Percentiles rank a stretch among this genome's conserved stretches.
Evolutionary conservation across 2,329 filamentous ascomycete genomes (phyloP).

Genomic region (Sporothrix protearum): DNA sequence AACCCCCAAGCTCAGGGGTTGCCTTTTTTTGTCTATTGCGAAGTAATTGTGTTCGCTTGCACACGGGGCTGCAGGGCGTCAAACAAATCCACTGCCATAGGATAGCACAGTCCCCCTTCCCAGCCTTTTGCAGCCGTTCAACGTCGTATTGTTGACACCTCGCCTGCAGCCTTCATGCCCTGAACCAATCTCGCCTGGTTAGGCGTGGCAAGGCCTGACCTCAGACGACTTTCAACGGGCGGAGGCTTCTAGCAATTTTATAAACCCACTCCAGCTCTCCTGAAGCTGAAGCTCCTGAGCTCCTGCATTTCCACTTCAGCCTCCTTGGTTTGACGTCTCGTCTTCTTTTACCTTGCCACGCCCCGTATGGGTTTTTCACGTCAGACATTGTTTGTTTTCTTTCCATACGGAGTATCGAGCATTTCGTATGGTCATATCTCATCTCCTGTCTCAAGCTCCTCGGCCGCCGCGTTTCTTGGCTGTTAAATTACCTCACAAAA

Average conservation of each 20-base stretch:
- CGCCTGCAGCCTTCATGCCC: background rate
- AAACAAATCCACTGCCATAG: background rate
- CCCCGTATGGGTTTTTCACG: background rate
- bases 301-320: background rate
- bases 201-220: background rate
- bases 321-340: background rate
- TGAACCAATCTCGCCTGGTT: constrained; percentile 1
- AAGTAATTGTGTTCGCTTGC: background rate
- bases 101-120: background rate
- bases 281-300: background rate
- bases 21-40: background rate
- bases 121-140: background rate
- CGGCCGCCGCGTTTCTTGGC: constrained; percentile 3
- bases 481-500: background rate
- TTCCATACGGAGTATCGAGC: background rate
- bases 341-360: background rate
- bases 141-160: background rate
- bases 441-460: background rate
- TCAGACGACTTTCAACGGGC: background rate
- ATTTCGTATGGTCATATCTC: background rate
- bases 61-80: constrained; percentile 5
- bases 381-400: background rate
- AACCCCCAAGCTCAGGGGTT: background rate
- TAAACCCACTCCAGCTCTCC: background rate
- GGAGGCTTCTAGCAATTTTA: too few relatives aligned